A percentile compares a stretch with the other conserved stretches of the same genome.
These are phyloP conservation scores for Phytophthora melonis DNA, from an alignment of 352 stramenopile genomes.

Conservation along the genomic window DNA sequence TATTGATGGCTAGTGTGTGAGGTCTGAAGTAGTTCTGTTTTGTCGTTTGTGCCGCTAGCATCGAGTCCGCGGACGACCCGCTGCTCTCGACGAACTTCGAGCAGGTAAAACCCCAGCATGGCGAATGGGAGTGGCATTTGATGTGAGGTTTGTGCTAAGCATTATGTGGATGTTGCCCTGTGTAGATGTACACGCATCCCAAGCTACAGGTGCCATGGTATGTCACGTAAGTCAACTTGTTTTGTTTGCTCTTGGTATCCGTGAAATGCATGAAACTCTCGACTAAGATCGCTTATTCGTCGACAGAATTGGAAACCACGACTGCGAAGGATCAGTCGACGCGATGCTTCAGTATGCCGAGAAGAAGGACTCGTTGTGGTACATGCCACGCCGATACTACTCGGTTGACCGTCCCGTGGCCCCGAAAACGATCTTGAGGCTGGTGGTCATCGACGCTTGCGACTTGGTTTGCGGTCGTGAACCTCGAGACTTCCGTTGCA, in stretches of 20 bases:
- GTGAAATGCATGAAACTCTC: not conserved
- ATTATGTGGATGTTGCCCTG: slow-evolving; percentile 7
- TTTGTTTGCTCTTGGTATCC: not conserved
- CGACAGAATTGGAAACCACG: slow-evolving; percentile 86
- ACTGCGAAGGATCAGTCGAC: slow-evolving; percentile 86
- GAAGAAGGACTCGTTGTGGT: slow-evolving; percentile 77
- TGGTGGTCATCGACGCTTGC: slow-evolving; percentile 84
- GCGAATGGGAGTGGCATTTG: not conserved
- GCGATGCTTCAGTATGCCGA: slow-evolving; percentile 85
- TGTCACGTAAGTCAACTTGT: slow-evolving; percentile 69
- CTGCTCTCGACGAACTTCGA: slow-evolving; percentile 79
- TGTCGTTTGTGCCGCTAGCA: slow-evolving; percentile 37
- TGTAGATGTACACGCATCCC: slow-evolving; percentile 77
- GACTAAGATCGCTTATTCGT: not conserved
- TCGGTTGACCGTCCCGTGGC: slow-evolving; percentile 79
- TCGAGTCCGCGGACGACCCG: slow-evolving; percentile 64
- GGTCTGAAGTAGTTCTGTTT: slow-evolving; percentile 1
- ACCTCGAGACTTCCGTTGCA: slow-evolving; percentile 82
- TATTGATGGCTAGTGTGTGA: not conserved
- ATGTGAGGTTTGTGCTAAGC: not conserved
- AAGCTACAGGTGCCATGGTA: slow-evolving; percentile 84
- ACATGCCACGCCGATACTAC: slow-evolving; percentile 86
- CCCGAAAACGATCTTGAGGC: slow-evolving; percentile 80
- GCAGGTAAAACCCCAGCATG: slow-evolving; percentile 48
- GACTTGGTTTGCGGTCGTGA: slow-evolving; percentile 87